Conservation (phyloP, 2,329 filamentous ascomycete genomes). For the Beauveria sp. region DNA sequence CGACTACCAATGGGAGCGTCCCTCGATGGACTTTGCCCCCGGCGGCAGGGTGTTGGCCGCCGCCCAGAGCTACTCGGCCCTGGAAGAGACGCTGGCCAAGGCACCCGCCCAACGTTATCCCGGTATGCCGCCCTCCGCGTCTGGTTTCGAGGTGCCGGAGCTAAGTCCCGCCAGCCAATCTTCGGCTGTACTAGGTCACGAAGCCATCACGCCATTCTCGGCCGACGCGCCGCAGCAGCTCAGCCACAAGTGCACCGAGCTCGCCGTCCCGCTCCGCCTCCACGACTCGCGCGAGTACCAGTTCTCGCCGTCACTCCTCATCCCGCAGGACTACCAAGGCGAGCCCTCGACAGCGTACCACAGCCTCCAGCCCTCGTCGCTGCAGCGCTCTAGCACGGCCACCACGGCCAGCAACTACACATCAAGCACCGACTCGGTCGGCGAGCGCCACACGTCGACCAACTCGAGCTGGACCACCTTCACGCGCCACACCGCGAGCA, state of each 20-base stretch:
- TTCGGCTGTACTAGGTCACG: constrained; percentile 32
- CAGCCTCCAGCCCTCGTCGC: constrained; percentile 18
- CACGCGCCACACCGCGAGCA: constrained; percentile 48
- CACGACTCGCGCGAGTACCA: constrained; percentile 52
- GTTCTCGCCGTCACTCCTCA: constrained; percentile 54
- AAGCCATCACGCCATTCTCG: constrained; percentile 36
- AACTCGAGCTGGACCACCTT: constrained; percentile 46
- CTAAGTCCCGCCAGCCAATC: constrained; percentile 43
- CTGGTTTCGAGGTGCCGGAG: constrained; percentile 35
- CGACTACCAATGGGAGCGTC: constrained; percentile 57
- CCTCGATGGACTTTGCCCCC: constrained; percentile 39
- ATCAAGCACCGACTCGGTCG: constrained; percentile 37
- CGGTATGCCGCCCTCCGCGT: constrained; percentile 22
- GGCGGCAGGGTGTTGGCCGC: constrained; percentile 5
- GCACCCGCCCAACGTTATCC: constrained; percentile 18
- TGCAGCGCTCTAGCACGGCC: constrained; percentile 47
- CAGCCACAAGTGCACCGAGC: constrained; percentile 31
- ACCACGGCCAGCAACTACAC: constrained; percentile 43
- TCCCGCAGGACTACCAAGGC: constrained; percentile 51
- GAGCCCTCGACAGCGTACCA: constrained; percentile 25
- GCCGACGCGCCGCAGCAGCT: constrained; percentile 23
- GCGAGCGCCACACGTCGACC: constrained; percentile 45
- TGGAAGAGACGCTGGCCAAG: constrained; percentile 19
- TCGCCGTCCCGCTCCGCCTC: constrained; percentile 46
- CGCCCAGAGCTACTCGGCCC: constrained; percentile 12